Base-by-base conservation (phyloP, 345 rosid species). In the Fremontodendron californicum region DNA sequence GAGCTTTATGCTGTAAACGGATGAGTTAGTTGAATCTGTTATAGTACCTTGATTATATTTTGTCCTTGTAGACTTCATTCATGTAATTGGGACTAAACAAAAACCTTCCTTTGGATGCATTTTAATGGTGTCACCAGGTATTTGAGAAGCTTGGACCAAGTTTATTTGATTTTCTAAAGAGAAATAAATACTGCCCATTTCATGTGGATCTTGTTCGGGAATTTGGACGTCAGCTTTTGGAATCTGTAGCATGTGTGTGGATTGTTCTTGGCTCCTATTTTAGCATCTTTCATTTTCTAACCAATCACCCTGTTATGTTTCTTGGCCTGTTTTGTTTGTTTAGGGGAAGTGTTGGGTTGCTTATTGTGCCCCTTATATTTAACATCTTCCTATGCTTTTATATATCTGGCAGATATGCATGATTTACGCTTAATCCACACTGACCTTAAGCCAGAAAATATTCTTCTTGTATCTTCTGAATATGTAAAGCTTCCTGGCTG, bases 61-160 rank as follows among this genome's bases (percentile, higher is more conserved):
- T 77, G 67, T 78, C 75, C 62, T 13, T 82, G 39, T 78, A 71
- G 83, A 82, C 75, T 86, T 76, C 76, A 69, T 78, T 74, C 63
- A 54, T 77, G 80, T 75, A 74, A 78, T 61, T 80, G 82, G 79
- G 72, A 84, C 91, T 89, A 82, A 89, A 83, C 88, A 70, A 40
- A 85, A 79, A 81, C 82, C 86, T 87, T 88, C 81, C 76, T 84
- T 75, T 87, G 86, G 77, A 91, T 91, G 87, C 81, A 89, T 88
- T 87, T 81, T 81, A 85, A 88, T 90, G 94, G 88, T 92, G 89
- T 85, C 80, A 83, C 81, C 96, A 93, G 96, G 97, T 93, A 57
- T 91, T 91, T 85, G 97, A 93, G 96, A 93, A 85, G 93, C 97
- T 93, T 93, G 97, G 97, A 81, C 92, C 97, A 87, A 93, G 97